Percentiles rank a stretch among this genome's conserved stretches.
These are phyloP conservation scores for Botrytis elliptica DNA, from an alignment of 2,329 filamentous ascomycete genomes.

Conservation along the genomic window DNA sequence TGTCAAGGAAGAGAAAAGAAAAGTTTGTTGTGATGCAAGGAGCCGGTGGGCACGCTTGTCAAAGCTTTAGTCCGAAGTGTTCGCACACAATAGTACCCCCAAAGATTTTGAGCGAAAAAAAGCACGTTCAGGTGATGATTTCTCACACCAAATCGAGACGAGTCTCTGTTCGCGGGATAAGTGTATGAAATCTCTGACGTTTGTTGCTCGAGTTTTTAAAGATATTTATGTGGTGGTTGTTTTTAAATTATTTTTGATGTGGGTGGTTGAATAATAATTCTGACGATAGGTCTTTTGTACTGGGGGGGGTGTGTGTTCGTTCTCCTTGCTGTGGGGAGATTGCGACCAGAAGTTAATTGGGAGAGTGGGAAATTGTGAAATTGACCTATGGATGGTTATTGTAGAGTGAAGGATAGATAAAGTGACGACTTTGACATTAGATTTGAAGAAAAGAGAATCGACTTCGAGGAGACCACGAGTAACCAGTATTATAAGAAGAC, in stretches of 20 bases:
- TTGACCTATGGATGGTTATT: too few species aligned
- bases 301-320: neutral
- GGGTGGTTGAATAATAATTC: neutral
- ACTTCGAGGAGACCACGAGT: neutral
- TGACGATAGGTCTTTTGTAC: slow-evolving; percentile 5
- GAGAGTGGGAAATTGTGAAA: neutral
- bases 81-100: slow-evolving; percentile 25
- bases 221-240: neutral
- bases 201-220: neutral
- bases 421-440: neutral
- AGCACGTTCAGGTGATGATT: slow-evolving; percentile 29
- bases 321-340: slow-evolving; percentile 14
- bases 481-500: neutral
- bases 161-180: neutral
- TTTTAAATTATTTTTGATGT: neutral
- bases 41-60: slow-evolving; percentile 38
- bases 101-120: neutral
- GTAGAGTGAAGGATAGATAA: neutral
- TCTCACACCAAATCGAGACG: neutral
- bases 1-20: slow-evolving; percentile 20
- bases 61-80: slow-evolving; percentile 28
- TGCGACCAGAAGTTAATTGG: slow-evolving; percentile 8
- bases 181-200: neutral
- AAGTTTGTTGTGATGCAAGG: slow-evolving; percentile 36
- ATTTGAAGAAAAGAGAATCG: neutral